A percentile compares a stretch with the other conserved stretches of the same genome.
Conservation (phyloP, 139 green algal genomes). For the Asterochloris erici region DNA sequence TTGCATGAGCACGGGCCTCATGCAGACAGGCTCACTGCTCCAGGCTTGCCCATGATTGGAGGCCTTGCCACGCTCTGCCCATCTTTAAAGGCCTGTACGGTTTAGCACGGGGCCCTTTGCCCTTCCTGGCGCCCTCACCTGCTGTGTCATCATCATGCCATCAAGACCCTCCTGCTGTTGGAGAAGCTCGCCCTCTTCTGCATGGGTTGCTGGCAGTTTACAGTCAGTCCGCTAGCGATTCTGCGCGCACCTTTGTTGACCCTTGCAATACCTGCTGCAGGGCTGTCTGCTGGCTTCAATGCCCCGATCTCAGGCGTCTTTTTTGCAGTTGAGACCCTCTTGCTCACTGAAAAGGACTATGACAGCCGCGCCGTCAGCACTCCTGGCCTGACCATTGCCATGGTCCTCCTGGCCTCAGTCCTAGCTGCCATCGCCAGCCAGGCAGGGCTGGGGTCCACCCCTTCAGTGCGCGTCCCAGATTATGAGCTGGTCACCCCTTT, state of each 20-base stretch:
- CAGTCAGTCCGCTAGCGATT: too few relatives aligned
- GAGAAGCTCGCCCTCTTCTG: too few relatives aligned
- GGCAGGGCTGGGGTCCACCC: constrained; percentile 58
- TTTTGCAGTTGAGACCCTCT: constrained; percentile 91
- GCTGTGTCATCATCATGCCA: too few relatives aligned
- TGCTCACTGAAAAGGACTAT: constrained; percentile 33
- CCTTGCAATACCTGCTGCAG: constrained; percentile 21
- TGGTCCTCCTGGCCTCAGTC: constrained; percentile 73
- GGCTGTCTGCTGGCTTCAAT: constrained; percentile 92
- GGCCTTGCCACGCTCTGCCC: too few relatives aligned
- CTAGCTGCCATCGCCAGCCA: constrained; percentile 63
- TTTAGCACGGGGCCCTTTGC: too few relatives aligned
- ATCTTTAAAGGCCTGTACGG: too few relatives aligned
- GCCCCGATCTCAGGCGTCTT: constrained; percentile 89
- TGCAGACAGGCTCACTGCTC: too few relatives aligned
- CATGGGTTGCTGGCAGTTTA: too few relatives aligned
- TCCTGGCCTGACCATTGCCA: constrained; percentile 48
- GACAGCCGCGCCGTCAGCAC: background rate
- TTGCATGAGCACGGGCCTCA: background rate
- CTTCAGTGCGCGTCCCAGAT: constrained; percentile 61
- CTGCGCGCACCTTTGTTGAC: too few relatives aligned
- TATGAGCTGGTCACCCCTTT: constrained; percentile 51
- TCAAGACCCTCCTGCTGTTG: too few relatives aligned
- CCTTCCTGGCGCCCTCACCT: too few relatives aligned
- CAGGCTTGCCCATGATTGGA: too few relatives aligned